Evolutionary conservation across 495 filamentous ascomycete species (phyloP).

Genomic region (Podospora comata): DNA sequence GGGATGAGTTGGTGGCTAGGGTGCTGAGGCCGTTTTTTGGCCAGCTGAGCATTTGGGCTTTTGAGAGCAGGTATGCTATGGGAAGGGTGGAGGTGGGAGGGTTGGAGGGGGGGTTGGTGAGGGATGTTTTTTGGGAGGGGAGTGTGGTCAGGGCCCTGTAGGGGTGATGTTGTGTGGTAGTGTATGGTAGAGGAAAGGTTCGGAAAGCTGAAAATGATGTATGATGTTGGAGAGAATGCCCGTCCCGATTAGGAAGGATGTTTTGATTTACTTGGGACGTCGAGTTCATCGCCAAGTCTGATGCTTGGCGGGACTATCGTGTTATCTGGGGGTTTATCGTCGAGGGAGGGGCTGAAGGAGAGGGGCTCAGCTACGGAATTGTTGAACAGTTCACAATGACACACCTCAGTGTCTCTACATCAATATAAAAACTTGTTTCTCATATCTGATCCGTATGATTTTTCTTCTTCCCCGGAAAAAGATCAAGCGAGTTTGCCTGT

Average conservation of each 20-base stretch:
- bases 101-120: conserved; percentile 66
- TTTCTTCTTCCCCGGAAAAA: background rate
- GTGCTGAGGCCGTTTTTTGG: conserved; percentile 86
- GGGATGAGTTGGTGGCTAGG: conserved; percentile 68
- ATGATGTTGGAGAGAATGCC: too few relatives aligned
- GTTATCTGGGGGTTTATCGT: background rate
- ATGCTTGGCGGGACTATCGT: background rate
- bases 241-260: background rate
- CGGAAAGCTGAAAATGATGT: too few relatives aligned
- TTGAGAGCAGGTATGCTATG: conserved; percentile 90
- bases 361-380: background rate
- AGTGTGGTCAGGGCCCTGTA: conserved; percentile 55
- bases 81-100: conserved; percentile 61
- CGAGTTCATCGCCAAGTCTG: background rate
- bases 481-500: background rate
- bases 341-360: background rate
- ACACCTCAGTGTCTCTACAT: background rate
- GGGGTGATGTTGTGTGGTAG: too few relatives aligned
- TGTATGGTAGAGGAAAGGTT: too few relatives aligned
- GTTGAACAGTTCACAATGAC: background rate
- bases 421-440: background rate
- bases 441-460: background rate
- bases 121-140: conserved; percentile 80
- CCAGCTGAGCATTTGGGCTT: conserved; percentile 84
- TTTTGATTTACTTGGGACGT: background rate